Evolutionary conservation across 768 basidiomycete species (phyloP), one percentile per base, ranked within the genome.

Genomic region (Sporobolomyces phaffii): DNA sequence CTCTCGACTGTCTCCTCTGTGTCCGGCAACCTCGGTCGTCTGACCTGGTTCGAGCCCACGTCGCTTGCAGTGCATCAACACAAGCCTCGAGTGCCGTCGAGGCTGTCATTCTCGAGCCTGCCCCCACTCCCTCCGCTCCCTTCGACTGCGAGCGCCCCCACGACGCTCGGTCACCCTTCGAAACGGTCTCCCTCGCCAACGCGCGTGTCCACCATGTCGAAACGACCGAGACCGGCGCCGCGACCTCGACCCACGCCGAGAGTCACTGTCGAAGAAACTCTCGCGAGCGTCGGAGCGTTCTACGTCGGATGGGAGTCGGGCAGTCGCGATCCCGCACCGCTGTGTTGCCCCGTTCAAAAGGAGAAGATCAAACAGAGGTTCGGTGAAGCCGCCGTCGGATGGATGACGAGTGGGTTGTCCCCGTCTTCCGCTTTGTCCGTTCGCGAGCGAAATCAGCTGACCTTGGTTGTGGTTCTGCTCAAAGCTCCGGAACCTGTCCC

Each of bases 271-370:
- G 54, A 58, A 34, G 22, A 45, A 11, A 48, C 61, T 3, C 34
- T 68, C 29, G 28, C 3, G 2, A 48, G n/a, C 17, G 22, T 63
- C 22, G 66, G 66, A 20, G 66, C 66, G 3, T 8, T 68, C 11
- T 68, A 68, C 50, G 47, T 68, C 8, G 56, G 56, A 17, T 68
- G 66, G 66, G 66, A 49, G 10, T 1, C 17, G 0, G 65, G 54
- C 0, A 20, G 59, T 14, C 5, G 33, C 5, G 66, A 68, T 29
- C 66, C 66, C 17, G 61, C 56, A 8, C 66, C 66, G 26, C 24
- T 63, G 34, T 68, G 66, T 20, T 59, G 66, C 15, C 56, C 66
- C 1, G 60, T 58, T 0, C 24, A 29, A 29, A 62, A 58, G 41
- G 33, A 51, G 24, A 44, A 34, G 24, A 31, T 68, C n/a, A 57